Percentiles rank a stretch among this genome's conserved stretches.
These are phyloP conservation scores for Hippophae rhamnoides DNA, from an alignment of 306 rosid species.

Conservation along the genomic window DNA sequence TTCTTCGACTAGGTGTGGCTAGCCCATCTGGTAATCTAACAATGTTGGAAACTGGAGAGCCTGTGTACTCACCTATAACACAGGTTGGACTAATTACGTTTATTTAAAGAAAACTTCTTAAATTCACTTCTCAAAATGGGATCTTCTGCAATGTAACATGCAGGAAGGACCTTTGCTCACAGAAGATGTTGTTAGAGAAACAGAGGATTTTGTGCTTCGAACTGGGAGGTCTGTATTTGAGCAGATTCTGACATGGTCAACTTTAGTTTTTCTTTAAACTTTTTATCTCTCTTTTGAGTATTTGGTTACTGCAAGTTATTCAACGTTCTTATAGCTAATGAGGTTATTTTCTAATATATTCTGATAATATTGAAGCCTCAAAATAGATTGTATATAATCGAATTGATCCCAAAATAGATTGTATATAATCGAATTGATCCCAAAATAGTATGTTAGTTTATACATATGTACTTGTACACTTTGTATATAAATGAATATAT, in stretches of 20 bases:
- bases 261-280: slow-evolving; percentile 11
- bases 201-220: slow-evolving; percentile 93
- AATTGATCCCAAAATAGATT: too few species aligned
- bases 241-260: not conserved
- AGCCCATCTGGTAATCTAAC: slow-evolving; percentile 42
- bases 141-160: slow-evolving; percentile 24
- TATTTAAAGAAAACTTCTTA: slow-evolving; percentile 11
- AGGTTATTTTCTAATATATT: too few species aligned
- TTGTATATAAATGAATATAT: too few species aligned
- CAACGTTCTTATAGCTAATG: too few species aligned
- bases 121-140: slow-evolving; percentile 16
- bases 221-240: slow-evolving; percentile 78
- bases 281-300: not conserved
- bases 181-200: slow-evolving; percentile 90
- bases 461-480: too few species aligned
- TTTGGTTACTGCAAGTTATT: not conserved
- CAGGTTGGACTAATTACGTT: slow-evolving; percentile 56
- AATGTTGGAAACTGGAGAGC: slow-evolving; percentile 96
- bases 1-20: slow-evolving; percentile 79
- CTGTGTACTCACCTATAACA: slow-evolving; percentile 76
- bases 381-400: too few species aligned
- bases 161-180: slow-evolving; percentile 97
- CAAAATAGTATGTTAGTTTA: too few species aligned
- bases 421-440: too few species aligned
- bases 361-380: too few species aligned